Evolutionary conservation across 306 rosid genomes (phyloP).

Genomic region (Quercus robur): DNA sequence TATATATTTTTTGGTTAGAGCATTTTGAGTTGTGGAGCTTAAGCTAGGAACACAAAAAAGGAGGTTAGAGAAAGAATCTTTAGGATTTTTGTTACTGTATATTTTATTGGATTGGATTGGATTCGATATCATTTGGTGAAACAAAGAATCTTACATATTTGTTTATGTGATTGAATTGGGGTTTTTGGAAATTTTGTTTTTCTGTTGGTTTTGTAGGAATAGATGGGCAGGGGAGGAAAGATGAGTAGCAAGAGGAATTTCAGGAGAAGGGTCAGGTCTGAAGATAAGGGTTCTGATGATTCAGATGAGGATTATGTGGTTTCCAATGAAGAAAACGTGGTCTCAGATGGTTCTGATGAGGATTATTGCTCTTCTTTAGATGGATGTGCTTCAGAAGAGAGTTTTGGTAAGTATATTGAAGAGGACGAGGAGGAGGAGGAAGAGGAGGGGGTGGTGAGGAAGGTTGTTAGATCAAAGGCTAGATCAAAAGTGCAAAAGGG

Average conservation of each 20-base stretch:
- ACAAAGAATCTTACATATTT: neutral
- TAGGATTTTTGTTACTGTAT: neutral
- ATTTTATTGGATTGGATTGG: neutral
- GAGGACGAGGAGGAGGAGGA: conserved; percentile 47
- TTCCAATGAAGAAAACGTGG: conserved; percentile 63
- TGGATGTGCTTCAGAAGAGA: conserved; percentile 62
- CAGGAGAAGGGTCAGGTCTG: conserved; percentile 41
- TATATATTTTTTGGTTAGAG: neutral
- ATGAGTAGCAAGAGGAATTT: conserved; percentile 42
- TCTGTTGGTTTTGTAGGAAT: conserved; percentile 32
- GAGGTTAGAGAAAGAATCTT: neutral
- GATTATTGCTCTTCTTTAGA: conserved; percentile 61
- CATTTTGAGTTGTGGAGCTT: neutral
- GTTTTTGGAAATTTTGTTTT: neutral
- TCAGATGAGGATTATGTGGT: conserved; percentile 93
- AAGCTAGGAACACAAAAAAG: conserved; percentile 1
- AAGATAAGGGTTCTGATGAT: conserved; percentile 67
- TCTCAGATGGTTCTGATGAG: conserved; percentile 54
- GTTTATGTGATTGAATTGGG: conserved; percentile 15
- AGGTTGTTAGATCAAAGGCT: conserved; percentile 45
- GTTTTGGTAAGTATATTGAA: conserved; percentile 38
- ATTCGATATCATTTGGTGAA: conserved; percentile 13
- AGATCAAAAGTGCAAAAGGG: conserved; percentile 49
- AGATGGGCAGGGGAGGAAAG: conserved; percentile 93
- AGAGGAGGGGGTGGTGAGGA: conserved; percentile 27